Evolutionary conservation across 139 green algal genomes (phyloP), one percentile per base, ranked within the genome.

Genomic region (Closterium sp.): DNA sequence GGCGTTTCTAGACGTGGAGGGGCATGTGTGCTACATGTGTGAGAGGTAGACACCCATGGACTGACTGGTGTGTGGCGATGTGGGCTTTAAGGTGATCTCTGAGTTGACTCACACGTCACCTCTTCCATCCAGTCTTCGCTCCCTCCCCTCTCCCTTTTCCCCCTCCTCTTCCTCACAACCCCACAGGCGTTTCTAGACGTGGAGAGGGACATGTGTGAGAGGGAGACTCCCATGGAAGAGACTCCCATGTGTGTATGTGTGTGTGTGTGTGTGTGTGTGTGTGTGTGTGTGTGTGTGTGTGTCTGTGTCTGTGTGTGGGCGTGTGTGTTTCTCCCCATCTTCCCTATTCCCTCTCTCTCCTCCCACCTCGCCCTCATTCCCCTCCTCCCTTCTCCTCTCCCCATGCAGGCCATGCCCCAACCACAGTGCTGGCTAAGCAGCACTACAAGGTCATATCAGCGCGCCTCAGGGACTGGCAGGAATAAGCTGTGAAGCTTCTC

Each of bases 141-240:
- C 32, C 32, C 32, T 38, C 3, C 45, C 45, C 45, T 13, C 11
- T 7, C 5, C 45, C 45, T 4, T 19, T 22, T 70, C 45, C 11
- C 45, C 45, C 45, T 70, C 45, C 13, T 24, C 10, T 73, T 22
- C 50, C 50, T 19, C 31, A n/a, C 45, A 45, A 45, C 38, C 38
- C 38, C 11, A n/a, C 92, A 95, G 92, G 92, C 92, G 9, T 94
- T 95, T 85, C 11, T 62, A 28, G 92, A 94, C 70, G 92, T 95
- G 45, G 84, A 94, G 45, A 30, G 89, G 28, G 95, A 96, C 45
- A 92, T 96, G 91, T 92, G 86, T 3, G 86, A 92, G 62, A 34
- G 87, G 31, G 89, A 93, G 42, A 88, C 92, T n/a, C 95, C 95
- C 0, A 96, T 96, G 95, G 94, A n/a, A n/a, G n/a, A n/a, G n/a